Conservation (phyloP, 805 yeast genomes). For the Candida sithepensis region DNA sequence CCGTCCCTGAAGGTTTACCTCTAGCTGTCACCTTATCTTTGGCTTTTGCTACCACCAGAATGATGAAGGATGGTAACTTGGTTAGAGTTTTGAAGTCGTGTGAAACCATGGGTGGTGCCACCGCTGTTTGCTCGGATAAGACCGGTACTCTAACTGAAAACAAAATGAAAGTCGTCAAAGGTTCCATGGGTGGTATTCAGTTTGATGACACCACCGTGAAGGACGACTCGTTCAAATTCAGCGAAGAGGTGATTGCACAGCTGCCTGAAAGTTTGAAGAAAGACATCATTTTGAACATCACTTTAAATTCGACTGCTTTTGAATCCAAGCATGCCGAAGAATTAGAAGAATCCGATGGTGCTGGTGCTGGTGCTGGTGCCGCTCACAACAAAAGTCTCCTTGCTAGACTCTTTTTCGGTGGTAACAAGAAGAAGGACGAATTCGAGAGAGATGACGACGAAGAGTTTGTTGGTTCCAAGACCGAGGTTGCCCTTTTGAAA, state of each 20-base stretch:
- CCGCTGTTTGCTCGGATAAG: constrained; percentile 94
- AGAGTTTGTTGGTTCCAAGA: constrained; percentile 84
- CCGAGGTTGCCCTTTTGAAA: constrained; percentile 83
- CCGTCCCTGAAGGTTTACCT: constrained; percentile 99
- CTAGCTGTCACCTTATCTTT: constrained; percentile 94
- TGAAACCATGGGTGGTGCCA: constrained; percentile 99
- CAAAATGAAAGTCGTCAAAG: constrained; percentile 84
- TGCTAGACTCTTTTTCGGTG: too few relatives aligned
- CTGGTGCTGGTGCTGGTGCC: not conserved
- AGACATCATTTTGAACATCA: constrained; percentile 51
- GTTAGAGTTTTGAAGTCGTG: constrained; percentile 93
- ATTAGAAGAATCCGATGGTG: constrained; percentile 13
- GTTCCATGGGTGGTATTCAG: constrained; percentile 55
- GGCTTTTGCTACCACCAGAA: constrained; percentile 97
- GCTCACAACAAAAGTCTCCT: too few relatives aligned
- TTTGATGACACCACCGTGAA: constrained; percentile 47
- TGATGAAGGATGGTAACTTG: constrained; percentile 93
- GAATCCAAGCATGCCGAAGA: constrained; percentile 45
- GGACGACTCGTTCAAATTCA: not conserved
- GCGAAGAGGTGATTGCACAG: constrained; percentile 1
- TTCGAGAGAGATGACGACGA: constrained; percentile 49
- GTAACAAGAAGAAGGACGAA: not conserved
- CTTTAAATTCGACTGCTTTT: constrained; percentile 86
- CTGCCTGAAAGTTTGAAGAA: constrained; percentile 21
- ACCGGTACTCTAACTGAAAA: constrained; percentile 97